phyloP scores from a whole-genome alignment of 2,329 filamentous ascomycete genomes.

The Fusarium avenaceum region DNA sequence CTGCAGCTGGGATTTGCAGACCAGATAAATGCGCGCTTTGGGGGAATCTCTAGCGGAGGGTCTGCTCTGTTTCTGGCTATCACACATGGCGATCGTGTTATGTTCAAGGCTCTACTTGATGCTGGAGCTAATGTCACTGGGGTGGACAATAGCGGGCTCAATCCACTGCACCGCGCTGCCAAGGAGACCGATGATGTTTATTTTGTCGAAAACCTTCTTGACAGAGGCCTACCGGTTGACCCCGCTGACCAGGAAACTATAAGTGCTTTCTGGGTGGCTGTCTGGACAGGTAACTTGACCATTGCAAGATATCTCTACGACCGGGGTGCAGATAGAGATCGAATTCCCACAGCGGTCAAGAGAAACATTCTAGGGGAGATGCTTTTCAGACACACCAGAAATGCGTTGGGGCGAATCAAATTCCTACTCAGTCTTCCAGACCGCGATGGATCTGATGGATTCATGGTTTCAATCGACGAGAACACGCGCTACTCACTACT shows the following conservation, averaged over 20 bases:
- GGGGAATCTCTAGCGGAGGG: not conserved
- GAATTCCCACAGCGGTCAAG: not conserved
- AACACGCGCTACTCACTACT: not conserved
- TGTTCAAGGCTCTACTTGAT: slow-evolving; percentile 10
- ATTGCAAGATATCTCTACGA: slow-evolving; percentile 5
- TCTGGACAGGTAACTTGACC: not conserved
- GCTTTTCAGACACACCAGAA: not conserved
- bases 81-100: not conserved
- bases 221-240: not conserved
- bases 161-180: not conserved
- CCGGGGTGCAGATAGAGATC: slow-evolving; percentile 4
- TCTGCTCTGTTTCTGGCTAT: not conserved
- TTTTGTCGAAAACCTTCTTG: not conserved
- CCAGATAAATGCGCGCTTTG: slow-evolving; percentile 1
- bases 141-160: not conserved
- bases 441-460: slow-evolving; percentile 5
- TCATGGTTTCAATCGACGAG: not conserved
- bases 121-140: not conserved
- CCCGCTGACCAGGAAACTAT: not conserved
- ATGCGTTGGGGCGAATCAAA: not conserved
- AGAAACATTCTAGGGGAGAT: slow-evolving; percentile 7
- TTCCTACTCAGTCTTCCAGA: slow-evolving; percentile 2
- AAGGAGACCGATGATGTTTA: slow-evolving; percentile 10
- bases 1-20: slow-evolving; percentile 1
- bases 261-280: slow-evolving; percentile 5